Conservation (phyloP, 1,284 basidiomycete species). For the Coniophora puteana region DNA sequence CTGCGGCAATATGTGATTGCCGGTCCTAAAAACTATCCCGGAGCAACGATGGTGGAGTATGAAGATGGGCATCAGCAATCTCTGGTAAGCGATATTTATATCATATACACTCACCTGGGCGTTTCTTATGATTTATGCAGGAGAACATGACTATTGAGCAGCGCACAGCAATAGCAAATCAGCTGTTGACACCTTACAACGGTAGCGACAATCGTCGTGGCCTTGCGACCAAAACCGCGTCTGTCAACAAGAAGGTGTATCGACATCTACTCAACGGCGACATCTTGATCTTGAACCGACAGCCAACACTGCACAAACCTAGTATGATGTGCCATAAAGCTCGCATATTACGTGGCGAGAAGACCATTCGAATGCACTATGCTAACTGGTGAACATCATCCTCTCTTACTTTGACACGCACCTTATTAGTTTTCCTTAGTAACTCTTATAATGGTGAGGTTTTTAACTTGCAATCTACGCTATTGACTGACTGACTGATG, state of each 20-base stretch:
- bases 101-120: slow-evolving; percentile 2
- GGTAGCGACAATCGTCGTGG: slow-evolving; percentile 55
- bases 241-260: slow-evolving; percentile 97
- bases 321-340: slow-evolving; percentile 99
- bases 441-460: slow-evolving; percentile 93
- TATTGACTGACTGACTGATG: slow-evolving; percentile 14
- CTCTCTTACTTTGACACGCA: not conserved
- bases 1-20: slow-evolving; percentile 91
- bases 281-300: slow-evolving; percentile 94
- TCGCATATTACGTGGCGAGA: slow-evolving; percentile 90
- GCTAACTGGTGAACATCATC: slow-evolving; percentile 86
- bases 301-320: slow-evolving; percentile 99
- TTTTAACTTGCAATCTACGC: not conserved
- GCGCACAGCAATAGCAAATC: slow-evolving; percentile 95
- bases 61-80: slow-evolving; percentile 90
- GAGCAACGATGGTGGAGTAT: slow-evolving; percentile 92
- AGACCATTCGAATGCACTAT: slow-evolving; percentile 99
- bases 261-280: slow-evolving; percentile 95
- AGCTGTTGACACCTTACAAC: slow-evolving; percentile 90
- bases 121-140: slow-evolving; percentile 33
- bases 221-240: slow-evolving; percentile 65
- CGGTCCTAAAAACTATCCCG: slow-evolving; percentile 88
- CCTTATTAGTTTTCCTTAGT: slow-evolving; percentile 38
- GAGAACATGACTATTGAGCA: slow-evolving; percentile 86
- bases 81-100: slow-evolving; percentile 43